Percentiles rank a stretch among this genome's conserved stretches.
Conservation (phyloP, 2,329 filamentous ascomycete species). For the Aureobasidium lini region DNA sequence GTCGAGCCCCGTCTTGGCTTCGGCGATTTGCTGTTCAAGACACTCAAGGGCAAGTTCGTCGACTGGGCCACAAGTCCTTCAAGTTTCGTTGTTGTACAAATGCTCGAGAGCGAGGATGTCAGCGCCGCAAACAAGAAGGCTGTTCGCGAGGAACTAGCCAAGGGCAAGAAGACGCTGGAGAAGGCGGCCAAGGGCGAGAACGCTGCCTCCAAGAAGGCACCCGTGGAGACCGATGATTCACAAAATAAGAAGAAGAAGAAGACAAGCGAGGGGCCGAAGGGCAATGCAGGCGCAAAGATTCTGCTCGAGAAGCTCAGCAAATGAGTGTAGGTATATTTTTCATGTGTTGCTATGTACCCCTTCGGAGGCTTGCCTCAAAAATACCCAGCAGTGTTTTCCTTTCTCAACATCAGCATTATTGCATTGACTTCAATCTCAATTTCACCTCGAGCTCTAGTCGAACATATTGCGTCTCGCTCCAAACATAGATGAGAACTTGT, state of each 20-base stretch:
- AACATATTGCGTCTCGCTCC: too few species aligned
- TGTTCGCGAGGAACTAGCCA: constrained; percentile 62
- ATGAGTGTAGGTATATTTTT: neutral
- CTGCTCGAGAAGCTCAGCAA: constrained; percentile 33
- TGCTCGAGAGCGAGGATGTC: constrained; percentile 60
- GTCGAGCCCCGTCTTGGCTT: constrained; percentile 74
- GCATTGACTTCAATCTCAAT: neutral
- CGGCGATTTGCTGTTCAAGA: constrained; percentile 69
- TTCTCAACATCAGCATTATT: neutral
- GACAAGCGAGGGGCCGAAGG: constrained; percentile 24
- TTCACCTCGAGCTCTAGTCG: too few species aligned
- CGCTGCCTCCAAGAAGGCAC: constrained; percentile 34
- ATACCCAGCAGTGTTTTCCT: constrained; percentile 7
- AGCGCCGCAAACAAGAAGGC: constrained; percentile 61
- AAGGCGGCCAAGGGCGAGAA: constrained; percentile 50
- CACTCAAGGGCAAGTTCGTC: constrained; percentile 67
- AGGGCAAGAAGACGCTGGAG: constrained; percentile 63
- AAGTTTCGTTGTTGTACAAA: constrained; percentile 75
- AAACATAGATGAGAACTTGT: too few species aligned
- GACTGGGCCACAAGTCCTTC: constrained; percentile 81
- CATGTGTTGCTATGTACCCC: neutral
- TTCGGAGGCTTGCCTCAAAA: neutral
- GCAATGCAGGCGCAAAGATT: constrained; percentile 42
- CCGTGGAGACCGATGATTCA: constrained; percentile 19
- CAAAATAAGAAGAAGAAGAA: constrained; percentile 30